A percentile compares a stretch with the other conserved stretches of the same genome.
phyloP scores from a whole-genome alignment of 2,329 filamentous ascomycete genomes.

The Ceratocystis cubensis region DNA sequence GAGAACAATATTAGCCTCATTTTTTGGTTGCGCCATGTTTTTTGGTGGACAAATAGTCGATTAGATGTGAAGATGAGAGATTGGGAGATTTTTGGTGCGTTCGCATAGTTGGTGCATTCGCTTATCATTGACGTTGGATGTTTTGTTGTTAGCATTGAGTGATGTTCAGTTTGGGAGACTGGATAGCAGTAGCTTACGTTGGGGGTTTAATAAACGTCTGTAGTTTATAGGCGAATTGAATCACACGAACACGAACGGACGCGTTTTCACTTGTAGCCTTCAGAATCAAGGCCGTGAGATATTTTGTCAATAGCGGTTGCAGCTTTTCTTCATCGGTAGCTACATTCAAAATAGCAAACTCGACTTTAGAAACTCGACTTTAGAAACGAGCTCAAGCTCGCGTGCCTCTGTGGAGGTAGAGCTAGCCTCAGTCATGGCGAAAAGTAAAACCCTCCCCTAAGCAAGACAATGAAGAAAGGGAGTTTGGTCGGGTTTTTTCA shows the following conservation, averaged over 20 bases:
- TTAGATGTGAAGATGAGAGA: too few relatives aligned
- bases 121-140: too few relatives aligned
- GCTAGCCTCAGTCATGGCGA: constrained; percentile 28
- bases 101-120: too few relatives aligned
- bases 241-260: constrained; percentile 63
- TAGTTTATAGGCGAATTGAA: constrained; percentile 40
- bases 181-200: constrained; percentile 30
- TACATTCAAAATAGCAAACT: constrained; percentile 65
- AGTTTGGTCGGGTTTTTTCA: too few relatives aligned
- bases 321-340: constrained; percentile 77
- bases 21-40: too few relatives aligned
- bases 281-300: too few relatives aligned
- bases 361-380: constrained; percentile 77
- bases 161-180: background rate
- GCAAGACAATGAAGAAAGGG: too few relatives aligned
- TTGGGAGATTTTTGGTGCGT: too few relatives aligned
- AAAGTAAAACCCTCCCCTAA: too few relatives aligned
- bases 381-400: constrained; percentile 71
- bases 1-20: too few relatives aligned
- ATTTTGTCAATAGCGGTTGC: constrained; percentile 60
- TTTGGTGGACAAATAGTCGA: too few relatives aligned
- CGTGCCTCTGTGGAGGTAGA: constrained; percentile 42
- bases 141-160: background rate
- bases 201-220: constrained; percentile 43
- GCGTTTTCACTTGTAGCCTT: constrained; percentile 34